Conservation (phyloP, 2,329 filamentous ascomycete species). For the Neurospora sp. region DNA sequence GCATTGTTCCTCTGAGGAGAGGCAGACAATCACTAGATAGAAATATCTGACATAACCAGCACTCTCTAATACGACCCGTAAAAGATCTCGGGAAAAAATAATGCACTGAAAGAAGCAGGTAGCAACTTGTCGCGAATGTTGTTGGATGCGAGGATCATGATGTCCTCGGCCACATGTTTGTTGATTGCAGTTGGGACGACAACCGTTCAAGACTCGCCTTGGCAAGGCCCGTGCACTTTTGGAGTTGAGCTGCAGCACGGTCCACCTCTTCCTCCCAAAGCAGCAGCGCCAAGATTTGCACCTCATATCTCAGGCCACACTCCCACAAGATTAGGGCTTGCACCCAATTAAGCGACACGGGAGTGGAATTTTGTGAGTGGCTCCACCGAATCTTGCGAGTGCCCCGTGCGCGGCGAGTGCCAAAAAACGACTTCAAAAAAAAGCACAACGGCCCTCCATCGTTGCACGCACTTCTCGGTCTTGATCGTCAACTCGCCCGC, state of each 20-base stretch:
- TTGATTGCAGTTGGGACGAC: not conserved
- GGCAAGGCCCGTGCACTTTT: not conserved
- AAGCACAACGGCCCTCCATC: constrained; percentile 12
- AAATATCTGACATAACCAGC: not conserved
- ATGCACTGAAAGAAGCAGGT: too few relatives aligned
- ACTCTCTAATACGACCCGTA: not conserved
- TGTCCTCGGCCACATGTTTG: not conserved
- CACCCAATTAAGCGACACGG: constrained; percentile 30
- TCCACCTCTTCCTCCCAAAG: not conserved
- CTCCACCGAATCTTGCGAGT: constrained; percentile 13
- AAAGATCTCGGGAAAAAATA: too few relatives aligned
- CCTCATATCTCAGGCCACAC: constrained; percentile 11
- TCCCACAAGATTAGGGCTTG: constrained; percentile 30
- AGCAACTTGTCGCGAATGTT: not conserved
- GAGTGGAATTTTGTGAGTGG: constrained; percentile 16
- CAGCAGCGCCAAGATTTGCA: not conserved
- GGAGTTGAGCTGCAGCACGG: not conserved
- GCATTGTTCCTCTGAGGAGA: not conserved
- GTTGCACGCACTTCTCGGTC: constrained; percentile 9
- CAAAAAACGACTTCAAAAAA: constrained; percentile 16
- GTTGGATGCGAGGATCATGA: not conserved
- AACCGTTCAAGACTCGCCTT: not conserved
- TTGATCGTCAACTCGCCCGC: constrained; percentile 18
- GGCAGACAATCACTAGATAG: not conserved
- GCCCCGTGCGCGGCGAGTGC: constrained; percentile 1